Conservation (phyloP, 257 asterid species). For the Nicotiana noctiflora region DNA sequence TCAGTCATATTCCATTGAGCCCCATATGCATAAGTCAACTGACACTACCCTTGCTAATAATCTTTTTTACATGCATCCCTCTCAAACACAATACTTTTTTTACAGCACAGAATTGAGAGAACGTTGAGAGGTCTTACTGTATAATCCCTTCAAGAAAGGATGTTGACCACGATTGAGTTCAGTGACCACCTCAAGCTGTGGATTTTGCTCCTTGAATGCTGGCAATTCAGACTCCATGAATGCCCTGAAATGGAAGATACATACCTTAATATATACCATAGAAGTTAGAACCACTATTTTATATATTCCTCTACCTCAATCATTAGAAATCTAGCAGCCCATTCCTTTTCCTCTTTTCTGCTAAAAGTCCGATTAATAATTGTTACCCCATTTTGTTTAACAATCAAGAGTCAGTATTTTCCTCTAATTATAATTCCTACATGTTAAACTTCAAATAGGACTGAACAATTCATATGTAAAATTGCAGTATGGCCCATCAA, state of each 20-base stretch:
- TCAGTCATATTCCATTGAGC: neutral
- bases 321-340: neutral
- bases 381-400: neutral
- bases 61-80: neutral
- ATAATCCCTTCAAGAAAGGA: constrained; percentile 77
- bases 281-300: neutral
- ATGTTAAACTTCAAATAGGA: neutral
- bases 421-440: neutral
- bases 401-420: neutral
- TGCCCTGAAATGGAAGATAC: constrained; percentile 35
- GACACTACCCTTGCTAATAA: neutral
- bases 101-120: neutral
- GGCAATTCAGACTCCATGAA: constrained; percentile 77
- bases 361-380: neutral
- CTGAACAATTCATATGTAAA: neutral
- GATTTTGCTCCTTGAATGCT: constrained; percentile 55
- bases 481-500: neutral
- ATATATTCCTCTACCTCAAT: neutral
- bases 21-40: neutral
- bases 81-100: neutral
- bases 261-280: neutral
- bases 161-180: constrained; percentile 86
- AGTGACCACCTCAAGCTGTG: constrained; percentile 83
- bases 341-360: neutral
- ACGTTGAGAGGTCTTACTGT: constrained; percentile 36